Evolutionary conservation across 2,329 filamentous ascomycete genomes (phyloP).

Genomic region (Fusarium brevicatenulatum): DNA sequence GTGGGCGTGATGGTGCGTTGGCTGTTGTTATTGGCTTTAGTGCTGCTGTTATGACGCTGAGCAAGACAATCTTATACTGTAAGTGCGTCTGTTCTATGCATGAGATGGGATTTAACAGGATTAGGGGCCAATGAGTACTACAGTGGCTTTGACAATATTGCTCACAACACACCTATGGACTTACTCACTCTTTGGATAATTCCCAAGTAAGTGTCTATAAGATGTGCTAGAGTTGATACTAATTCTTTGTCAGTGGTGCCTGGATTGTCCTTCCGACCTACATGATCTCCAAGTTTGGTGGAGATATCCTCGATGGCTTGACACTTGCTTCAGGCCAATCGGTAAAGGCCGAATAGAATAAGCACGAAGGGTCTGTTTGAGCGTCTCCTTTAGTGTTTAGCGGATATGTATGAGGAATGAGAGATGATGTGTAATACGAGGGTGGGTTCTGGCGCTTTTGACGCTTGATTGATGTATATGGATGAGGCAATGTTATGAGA

Average conservation of each 20-base stretch:
- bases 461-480: not conserved
- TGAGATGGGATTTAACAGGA: not conserved
- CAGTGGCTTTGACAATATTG: slow-evolving; percentile 65
- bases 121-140: slow-evolving; percentile 67
- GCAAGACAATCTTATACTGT: slow-evolving; percentile 72
- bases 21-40: slow-evolving; percentile 62
- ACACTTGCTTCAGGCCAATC: slow-evolving; percentile 49
- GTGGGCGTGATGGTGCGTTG: slow-evolving; percentile 55
- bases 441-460: not conserved
- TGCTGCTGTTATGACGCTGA: slow-evolving; percentile 68
- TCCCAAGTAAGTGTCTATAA: slow-evolving; percentile 59
- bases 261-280: slow-evolving; percentile 65
- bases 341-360: slow-evolving; percentile 24
- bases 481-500: not conserved
- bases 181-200: slow-evolving; percentile 66
- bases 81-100: slow-evolving; percentile 40
- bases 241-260: slow-evolving; percentile 54
- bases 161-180: slow-evolving; percentile 60
- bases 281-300: slow-evolving; percentile 61
- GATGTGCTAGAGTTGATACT: not conserved
- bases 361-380: too few relatives aligned
- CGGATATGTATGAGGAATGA: slow-evolving; percentile 1
- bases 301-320: slow-evolving; percentile 60
- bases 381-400: not conserved
- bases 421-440: not conserved